Base-by-base conservation (phyloP, 2,329 filamentous ascomycete genomes). In the Aspergillus sp. region DNA sequence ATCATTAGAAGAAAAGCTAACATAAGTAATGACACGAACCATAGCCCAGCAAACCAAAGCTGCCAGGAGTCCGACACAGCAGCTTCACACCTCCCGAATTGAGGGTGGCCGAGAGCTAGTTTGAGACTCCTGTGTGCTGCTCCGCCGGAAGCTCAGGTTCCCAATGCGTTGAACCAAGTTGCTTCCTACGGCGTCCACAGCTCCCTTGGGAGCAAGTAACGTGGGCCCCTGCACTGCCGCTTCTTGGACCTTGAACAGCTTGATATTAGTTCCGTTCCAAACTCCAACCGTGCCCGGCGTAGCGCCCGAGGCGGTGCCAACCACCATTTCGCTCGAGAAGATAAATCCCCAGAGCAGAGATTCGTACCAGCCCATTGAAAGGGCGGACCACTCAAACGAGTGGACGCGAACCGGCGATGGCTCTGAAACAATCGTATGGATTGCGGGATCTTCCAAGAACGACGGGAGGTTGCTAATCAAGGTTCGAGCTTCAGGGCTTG, bases 351-450 rank as follows among this genome's bases (percentile, higher is more conserved):
- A 99, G 9, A 99, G 82, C 12, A 98, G 82, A 5, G 91, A 94
- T 76, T 97, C 92, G 75, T 98, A 97, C 95, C 95, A 98, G 52
- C 93, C 94, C 54, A 98, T 82, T 0, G 91, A 90, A 36, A 97
- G 81, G 0, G 91, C 89, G 3, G 92, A 94, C 94, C 94, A 98
- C 78, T 97, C 92, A 70, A 98, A 98, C 13, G 91, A 89, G 72
- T 97, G 93, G 15, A 95, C 89, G 32, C 90, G 85, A 55, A 91
- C 84, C 0, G 89, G 83, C 1, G 87, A 87, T 0, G 90, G 85
- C 49, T 97, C 92, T 0, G 76, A 72, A n/a, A 80, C 72, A 39
- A 97, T 86, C 8, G 87, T 89, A 9, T 87, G 84, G 47, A 96
- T 80, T 54, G 85, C 82, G 1, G 89, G 79, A 45, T 80, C 78